phyloP scores from a whole-genome alignment of 1,139 yeast species.

The Dujonia santamariae region DNA sequence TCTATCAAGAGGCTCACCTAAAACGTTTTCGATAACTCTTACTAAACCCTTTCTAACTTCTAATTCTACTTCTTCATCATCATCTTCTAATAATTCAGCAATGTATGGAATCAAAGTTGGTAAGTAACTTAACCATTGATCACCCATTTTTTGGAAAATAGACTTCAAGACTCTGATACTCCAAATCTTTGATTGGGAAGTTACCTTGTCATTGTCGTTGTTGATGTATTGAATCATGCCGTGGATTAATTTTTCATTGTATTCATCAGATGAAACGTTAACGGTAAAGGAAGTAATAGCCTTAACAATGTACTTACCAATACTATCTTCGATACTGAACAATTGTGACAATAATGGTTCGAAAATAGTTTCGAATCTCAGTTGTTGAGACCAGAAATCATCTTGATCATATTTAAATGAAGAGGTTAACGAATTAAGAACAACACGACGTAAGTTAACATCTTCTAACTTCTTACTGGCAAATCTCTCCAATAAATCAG shows the following conservation, averaged over 20 bases:
- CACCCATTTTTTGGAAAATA: slow-evolving; percentile 89
- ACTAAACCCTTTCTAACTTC: slow-evolving; percentile 93
- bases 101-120: slow-evolving; percentile 95
- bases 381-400: slow-evolving; percentile 90
- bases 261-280: slow-evolving; percentile 78
- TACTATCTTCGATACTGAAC: slow-evolving; percentile 58
- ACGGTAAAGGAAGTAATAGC: slow-evolving; percentile 73
- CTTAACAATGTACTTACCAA: slow-evolving; percentile 78
- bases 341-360: slow-evolving; percentile 65
- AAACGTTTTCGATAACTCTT: slow-evolving; percentile 83
- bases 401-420: slow-evolving; percentile 88
- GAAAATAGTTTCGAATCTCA: slow-evolving; percentile 74
- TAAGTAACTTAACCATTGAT: slow-evolving; percentile 85
- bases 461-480: slow-evolving; percentile 40
- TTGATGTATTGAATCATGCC: slow-evolving; percentile 37
- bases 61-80: slow-evolving; percentile 86
- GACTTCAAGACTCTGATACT: slow-evolving; percentile 75
- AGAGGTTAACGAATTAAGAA: slow-evolving; percentile 67
- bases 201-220: slow-evolving; percentile 26
- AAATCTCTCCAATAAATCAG: slow-evolving; percentile 50
- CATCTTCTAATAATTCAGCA: slow-evolving; percentile 94
- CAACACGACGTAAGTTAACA: slow-evolving; percentile 63
- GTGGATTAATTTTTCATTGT: slow-evolving; percentile 51
- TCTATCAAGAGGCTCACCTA: slow-evolving; percentile 93
- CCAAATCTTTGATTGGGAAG: slow-evolving; percentile 64